Conservation (phyloP, 768 basidiomycete genomes). For the Daedalea quercina region DNA sequence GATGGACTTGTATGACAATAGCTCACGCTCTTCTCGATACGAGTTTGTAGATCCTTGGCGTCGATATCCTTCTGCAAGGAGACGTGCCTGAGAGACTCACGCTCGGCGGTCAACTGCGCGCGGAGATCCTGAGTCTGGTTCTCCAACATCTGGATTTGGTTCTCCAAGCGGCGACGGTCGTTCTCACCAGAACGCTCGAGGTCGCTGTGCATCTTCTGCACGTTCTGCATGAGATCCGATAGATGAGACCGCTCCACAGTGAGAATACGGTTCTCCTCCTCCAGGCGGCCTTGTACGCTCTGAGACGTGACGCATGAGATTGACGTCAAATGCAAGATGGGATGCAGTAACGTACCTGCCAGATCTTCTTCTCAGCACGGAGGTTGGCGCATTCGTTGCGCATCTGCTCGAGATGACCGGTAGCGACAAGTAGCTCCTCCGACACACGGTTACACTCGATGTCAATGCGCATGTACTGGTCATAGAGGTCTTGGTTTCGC, state of each 20-base stretch:
- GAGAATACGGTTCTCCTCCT: slow-evolving; percentile 79
- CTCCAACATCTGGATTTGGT: slow-evolving; percentile 71
- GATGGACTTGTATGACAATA: neutral
- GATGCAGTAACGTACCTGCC: slow-evolving; percentile 55
- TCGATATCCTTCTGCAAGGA: slow-evolving; percentile 79
- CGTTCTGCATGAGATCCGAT: slow-evolving; percentile 81
- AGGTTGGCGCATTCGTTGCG: slow-evolving; percentile 85
- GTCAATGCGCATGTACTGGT: slow-evolving; percentile 68
- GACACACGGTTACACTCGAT: slow-evolving; percentile 65
- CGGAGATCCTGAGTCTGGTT: slow-evolving; percentile 72
- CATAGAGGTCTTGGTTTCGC: slow-evolving; percentile 66
- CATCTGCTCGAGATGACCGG: slow-evolving; percentile 62
- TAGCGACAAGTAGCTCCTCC: slow-evolving; percentile 57
- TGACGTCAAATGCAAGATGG: neutral
- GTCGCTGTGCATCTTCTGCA: slow-evolving; percentile 88
- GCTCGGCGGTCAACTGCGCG: slow-evolving; percentile 62
- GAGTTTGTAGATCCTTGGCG: slow-evolving; percentile 62
- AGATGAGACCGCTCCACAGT: slow-evolving; percentile 79
- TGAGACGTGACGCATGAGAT: slow-evolving; percentile 21
- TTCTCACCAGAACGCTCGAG: slow-evolving; percentile 79
- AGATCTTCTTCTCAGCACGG: slow-evolving; percentile 88
- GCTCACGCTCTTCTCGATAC: slow-evolving; percentile 65
- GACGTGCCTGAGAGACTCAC: slow-evolving; percentile 67
- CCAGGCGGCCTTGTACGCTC: slow-evolving; percentile 74
- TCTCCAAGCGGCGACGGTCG: slow-evolving; percentile 75